Conservation (phyloP, 2,329 filamentous ascomycete species). For the Aspergillus fumigatiaffinis region DNA sequence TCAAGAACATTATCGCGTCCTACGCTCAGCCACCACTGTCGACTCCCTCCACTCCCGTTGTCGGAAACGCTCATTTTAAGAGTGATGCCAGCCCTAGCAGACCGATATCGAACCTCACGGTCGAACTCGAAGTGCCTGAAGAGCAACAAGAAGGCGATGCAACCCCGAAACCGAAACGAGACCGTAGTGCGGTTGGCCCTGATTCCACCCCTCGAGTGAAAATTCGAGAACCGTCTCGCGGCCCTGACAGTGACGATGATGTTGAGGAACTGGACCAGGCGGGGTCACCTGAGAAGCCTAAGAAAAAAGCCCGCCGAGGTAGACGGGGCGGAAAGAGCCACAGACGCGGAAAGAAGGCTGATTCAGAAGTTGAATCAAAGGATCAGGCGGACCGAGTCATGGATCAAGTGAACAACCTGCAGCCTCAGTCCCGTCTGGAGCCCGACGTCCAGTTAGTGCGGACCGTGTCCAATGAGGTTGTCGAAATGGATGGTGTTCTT, state of each 20-base stretch:
- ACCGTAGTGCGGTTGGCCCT: constrained; percentile 14
- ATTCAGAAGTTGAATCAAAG: constrained; percentile 49
- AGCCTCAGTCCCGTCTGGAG: constrained; percentile 50
- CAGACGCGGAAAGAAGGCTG: constrained; percentile 51
- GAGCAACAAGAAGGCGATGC: constrained; percentile 18
- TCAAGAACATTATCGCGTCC: constrained; percentile 42
- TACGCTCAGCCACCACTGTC: constrained; percentile 36
- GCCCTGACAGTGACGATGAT: constrained; percentile 31
- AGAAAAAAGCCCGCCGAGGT: constrained; percentile 67
- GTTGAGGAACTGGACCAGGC: constrained; percentile 25
- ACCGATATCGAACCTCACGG: constrained; percentile 26
- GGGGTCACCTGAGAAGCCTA: constrained; percentile 47
- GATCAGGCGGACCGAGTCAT: constrained; percentile 59
- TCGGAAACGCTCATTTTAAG: constrained; percentile 25
- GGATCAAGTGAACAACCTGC: constrained; percentile 49
- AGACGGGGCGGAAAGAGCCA: constrained; percentile 68
- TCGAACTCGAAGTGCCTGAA: constrained; percentile 26
- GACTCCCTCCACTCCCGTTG: constrained; percentile 36
- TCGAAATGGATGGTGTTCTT: constrained; percentile 57
- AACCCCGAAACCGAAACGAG: constrained; percentile 27
- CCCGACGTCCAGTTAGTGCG: constrained; percentile 57
- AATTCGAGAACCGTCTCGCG: constrained; percentile 38
- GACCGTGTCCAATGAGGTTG: constrained; percentile 52
- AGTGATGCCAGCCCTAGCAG: constrained; percentile 21
- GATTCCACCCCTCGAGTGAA: constrained; percentile 34